Evolutionary conservation across 805 yeast genomes (phyloP), one percentile per base, ranked within the genome.

Genomic region (Lachancea waltii): DNA sequence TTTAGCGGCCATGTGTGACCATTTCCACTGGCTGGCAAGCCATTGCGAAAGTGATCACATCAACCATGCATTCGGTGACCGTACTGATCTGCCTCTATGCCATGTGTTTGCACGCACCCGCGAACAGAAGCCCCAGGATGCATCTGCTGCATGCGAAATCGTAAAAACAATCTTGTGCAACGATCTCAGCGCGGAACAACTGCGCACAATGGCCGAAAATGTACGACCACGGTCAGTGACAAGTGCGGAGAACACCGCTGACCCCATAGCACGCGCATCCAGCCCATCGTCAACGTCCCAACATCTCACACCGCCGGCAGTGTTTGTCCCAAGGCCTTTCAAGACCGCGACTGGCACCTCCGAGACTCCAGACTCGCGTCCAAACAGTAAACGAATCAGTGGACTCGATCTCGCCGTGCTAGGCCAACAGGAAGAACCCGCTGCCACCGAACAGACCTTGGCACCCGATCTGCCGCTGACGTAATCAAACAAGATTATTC

Each of bases 271-370:
- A 13, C 13, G 26, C 4, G 13, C 13, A 11, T 23, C 31, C 11
- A 10, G 13, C 26, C 27, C 19, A 20, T 21, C 26, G 13, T n/a
- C 15, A 5, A 13, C 33, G 5, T n/a, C 33, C 22, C 33, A 6
- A 30, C 18, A 10, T 18, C 16, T 35, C 31, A 23, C 14, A 15
- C 10, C 22, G 14, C 25, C 36, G 15, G 23, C 33, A 16, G 43
- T 35, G 10, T 52, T 50, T 33, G 38, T 49, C 4, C 55, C 57
- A 6, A 39, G 47, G 29, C 52, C 57, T 7, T 46, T 50, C 39
- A 49, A 50, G 34, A 46, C 55, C n/a, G 39, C 32, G 7, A 41
- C 48, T 11, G 40, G 47, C n/a, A 33, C 23, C 9, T 7, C 40
- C 22, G 18, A 34, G 8, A 31, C 41, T 8, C 17, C 30, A 13